These are phyloP conservation scores for Fusarium camptoceras DNA, from an alignment of 2,329 filamentous ascomycete species.

Conservation along the genomic window DNA sequence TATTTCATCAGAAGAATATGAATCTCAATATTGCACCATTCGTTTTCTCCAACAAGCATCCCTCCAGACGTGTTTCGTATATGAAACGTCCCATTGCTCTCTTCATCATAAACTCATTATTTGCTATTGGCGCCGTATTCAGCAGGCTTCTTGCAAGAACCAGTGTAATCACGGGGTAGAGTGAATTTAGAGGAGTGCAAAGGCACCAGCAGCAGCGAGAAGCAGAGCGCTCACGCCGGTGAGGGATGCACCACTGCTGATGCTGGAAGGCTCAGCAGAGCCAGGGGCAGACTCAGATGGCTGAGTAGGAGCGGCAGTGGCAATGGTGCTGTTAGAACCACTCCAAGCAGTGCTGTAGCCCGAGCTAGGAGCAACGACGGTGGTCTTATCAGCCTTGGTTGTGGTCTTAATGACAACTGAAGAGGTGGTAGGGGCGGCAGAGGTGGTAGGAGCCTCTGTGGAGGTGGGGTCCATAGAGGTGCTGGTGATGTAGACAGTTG, in stretches of 20 bases:
- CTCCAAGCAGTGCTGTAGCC: slow-evolving; percentile 48
- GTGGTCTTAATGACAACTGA: slow-evolving; percentile 35
- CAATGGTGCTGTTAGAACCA: slow-evolving; percentile 51
- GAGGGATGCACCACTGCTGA: slow-evolving; percentile 48
- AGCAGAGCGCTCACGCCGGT: slow-evolving; percentile 54
- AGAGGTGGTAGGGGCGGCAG: slow-evolving; percentile 45
- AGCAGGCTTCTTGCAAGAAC: slow-evolving; percentile 9
- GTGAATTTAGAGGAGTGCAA: slow-evolving; percentile 52
- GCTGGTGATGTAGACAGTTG: slow-evolving; percentile 45
- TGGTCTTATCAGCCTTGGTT: slow-evolving; percentile 44
- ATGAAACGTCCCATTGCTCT: slow-evolving; percentile 33
- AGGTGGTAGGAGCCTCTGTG: slow-evolving; percentile 42
- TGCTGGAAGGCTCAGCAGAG: slow-evolving; percentile 35
- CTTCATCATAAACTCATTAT: slow-evolving; percentile 51
- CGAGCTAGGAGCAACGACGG: slow-evolving; percentile 45
- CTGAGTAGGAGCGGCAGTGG: slow-evolving; percentile 43
- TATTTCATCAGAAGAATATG: slow-evolving; percentile 46
- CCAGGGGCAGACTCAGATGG: slow-evolving; percentile 38
- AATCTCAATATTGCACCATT: slow-evolving; percentile 44
- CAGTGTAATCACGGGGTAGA: slow-evolving; percentile 44
- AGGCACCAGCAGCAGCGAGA: slow-evolving; percentile 51
- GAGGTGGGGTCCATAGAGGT: slow-evolving; percentile 31
- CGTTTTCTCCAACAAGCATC: slow-evolving; percentile 20
- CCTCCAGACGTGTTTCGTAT: slow-evolving; percentile 13
- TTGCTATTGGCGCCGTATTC: slow-evolving; percentile 43